Evolutionary conservation across 2,329 filamentous ascomycete genomes (phyloP), one percentile per base, ranked within the genome.

Genomic region (Trichoderma cornu-damae): DNA sequence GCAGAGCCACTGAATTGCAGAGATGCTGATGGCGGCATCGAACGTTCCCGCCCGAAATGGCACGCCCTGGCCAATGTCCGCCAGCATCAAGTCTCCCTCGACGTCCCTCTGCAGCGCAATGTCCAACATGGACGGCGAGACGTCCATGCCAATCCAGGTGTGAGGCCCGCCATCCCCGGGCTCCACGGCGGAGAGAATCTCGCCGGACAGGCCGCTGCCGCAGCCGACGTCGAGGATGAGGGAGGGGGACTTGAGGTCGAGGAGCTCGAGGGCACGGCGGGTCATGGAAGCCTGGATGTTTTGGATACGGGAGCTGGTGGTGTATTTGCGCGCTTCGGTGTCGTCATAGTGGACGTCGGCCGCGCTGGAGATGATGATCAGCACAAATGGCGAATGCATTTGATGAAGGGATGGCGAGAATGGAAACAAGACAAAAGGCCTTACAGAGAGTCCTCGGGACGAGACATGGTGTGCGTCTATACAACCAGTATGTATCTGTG

Each of bases 321-420:
- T 97, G 79, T 99, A 99, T 79, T 97, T 97, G 71, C 89, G 88
- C 30, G 94, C 93, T 79, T 96, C 93, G 72, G 81, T 80, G 76
- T 97, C 93, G 79, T 96, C 88, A 81, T 99, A 99, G 79, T 96
- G 95, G 69, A 97, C 87, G 76, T 99, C 94, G 63, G 94, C 93
- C 50, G 92, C 90, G 70, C 90, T 95, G 71, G n/a, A 34, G 48
- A 58, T 35, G 61, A 53, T 14, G 14, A 35, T 57, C n/a, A 56
- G 42, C 24, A 4, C 6, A 4, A 34, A 16, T 9, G 26, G 24
- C 38, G 37, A 9, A n/a, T n/a, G n/a, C n/a, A n/a, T n/a, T 53
- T 52, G 59, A 57, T 55, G 60, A 42, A 54, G 56, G 55, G 22
- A 63, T 65, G 60, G 59, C 57, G n/a, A 62, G 63, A 60, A 60